Evolutionary conservation across 176 grass and related monocot genomes (phyloP), one percentile per base, ranked within the genome.

Genomic region (Echinochloa phyllopogon): DNA sequence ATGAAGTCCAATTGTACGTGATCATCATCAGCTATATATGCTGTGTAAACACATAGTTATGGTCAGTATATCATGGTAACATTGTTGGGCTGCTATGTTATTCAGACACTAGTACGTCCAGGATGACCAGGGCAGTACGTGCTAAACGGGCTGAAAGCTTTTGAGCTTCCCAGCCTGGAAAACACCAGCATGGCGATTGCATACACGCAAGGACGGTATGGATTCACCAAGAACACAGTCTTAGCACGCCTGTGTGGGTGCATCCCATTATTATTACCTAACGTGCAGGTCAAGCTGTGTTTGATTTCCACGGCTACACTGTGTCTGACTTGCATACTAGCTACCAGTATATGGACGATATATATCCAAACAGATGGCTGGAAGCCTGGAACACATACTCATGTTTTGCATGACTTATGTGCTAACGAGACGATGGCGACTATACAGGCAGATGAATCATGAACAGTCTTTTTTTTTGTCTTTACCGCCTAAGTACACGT

Each of bases 281-380:
- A 47, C 85, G 69, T 67, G 65, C 13, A 75, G 48, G 85, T 66
- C 39, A 81, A 57, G 57, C 12, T 24, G 20, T 75, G 24, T 65
- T 79, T 72, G 81, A 88, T 79, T 88, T 84, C 68, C 87, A 80
- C 41, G 81, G 47, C 15, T 58, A 79, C 3, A 39, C 14, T n/a
- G 61, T 69, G 61, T 69, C 63, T 53, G 36, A 69, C 87, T 61
- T 75, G 82, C 60, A 60, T 67, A 61, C 43, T 50, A 23, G 0
- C 4, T 6, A 4, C 17, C 7, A 17, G 3, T 44, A 43, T 80
- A 74, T 50, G 87, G 69, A 75, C 14, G 40, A 51, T 36, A 21
- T 42, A 51, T 36, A 21, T 42, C 41, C 50, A 59, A 13, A 85
- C 69, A 80, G 58, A 75, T 78, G 25, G 21, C 4, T 51, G 45